Evolutionary conservation across 2,329 filamentous ascomycete species (phyloP), one percentile per base, ranked within the genome.

Genomic region (Acrocalymma vagum): DNA sequence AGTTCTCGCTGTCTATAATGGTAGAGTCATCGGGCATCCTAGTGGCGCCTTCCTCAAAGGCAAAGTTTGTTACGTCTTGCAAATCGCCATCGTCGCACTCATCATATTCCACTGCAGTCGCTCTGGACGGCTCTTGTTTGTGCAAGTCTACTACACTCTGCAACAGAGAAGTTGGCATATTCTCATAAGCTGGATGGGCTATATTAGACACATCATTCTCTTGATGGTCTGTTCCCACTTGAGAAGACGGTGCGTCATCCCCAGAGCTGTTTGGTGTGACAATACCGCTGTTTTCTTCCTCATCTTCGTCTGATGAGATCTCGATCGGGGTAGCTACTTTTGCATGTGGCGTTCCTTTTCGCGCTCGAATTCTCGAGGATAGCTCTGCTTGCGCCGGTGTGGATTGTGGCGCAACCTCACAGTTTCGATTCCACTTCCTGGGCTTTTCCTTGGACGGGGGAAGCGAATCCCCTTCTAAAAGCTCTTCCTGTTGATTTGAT

Each of bases 1-100:
- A 78, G 37, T 73, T 74, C 49, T 78, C 75, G 45, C 75, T 76
- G 28, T 74, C 66, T 6, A 72, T 58, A n/a, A 77, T 62, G 0
- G 75, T 78, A 8, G 70, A 67, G 25, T 78, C 75, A 15, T 75
- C 75, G 4, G 55, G 61, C 57, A 63, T 61, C 10, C 63, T 54
- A 3, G 62, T 67, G 1, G 58, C 48, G n/a, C 58, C 60, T 45
- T 66, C 60, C 9, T 68, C 61, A 35, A 64, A 60, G 1, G 52
- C 58, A 44, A 55, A 63, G 9, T 55, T 41, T 20, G 55, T 58
- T 6, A 37, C 51, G 25, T 60, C 59, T 22, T 52, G 41, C 1
- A 45, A 38, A 3, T 61, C 55, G 24, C 54, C 48, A 17, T 62
- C 52, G 10, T 58, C 53, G 14, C 52, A 47, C 6, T 39, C 37